Conservation (phyloP, 495 filamentous ascomycete species). For the Aspergillus baeticus region DNA sequence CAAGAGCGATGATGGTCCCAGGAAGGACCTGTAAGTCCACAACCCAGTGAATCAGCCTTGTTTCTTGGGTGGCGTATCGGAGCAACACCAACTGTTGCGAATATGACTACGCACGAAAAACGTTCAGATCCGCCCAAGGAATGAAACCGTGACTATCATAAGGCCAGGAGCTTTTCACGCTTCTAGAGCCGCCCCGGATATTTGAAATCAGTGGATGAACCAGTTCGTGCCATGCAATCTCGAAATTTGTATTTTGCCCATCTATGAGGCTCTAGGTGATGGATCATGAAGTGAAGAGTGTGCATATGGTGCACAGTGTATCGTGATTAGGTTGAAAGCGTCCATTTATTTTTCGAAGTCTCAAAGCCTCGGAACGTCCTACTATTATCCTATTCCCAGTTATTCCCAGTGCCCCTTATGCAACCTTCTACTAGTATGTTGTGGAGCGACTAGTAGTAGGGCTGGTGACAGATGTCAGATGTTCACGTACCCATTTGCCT, state of each 20-base stretch:
- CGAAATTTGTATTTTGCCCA: neutral
- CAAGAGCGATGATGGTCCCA: conserved; percentile 51
- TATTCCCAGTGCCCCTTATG: too few species aligned
- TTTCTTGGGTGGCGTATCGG: neutral
- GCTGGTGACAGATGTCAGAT: too few species aligned
- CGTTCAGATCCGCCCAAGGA: too few species aligned
- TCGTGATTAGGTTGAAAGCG: neutral
- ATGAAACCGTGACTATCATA: neutral
- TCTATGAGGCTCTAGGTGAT: neutral
- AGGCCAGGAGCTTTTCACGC: neutral
- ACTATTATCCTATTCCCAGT: too few species aligned
- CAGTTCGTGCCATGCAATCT: neutral
- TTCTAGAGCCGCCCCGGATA: neutral
- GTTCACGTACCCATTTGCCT: too few species aligned
- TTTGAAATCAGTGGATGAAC: neutral
- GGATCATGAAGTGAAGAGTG: neutral
- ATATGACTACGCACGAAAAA: neutral
- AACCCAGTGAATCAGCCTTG: neutral
- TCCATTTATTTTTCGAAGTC: neutral
- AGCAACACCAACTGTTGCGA: neutral
- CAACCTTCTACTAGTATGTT: too few species aligned
- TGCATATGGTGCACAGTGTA: neutral
- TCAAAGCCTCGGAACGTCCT: too few species aligned
- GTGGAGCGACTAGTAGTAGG: too few species aligned
- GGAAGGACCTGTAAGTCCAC: conserved; percentile 64